A percentile compares a stretch with the other conserved stretches of the same genome.
phyloP scores from a whole-genome alignment of 495 filamentous ascomycete genomes.

The Neurospora intermedia region DNA sequence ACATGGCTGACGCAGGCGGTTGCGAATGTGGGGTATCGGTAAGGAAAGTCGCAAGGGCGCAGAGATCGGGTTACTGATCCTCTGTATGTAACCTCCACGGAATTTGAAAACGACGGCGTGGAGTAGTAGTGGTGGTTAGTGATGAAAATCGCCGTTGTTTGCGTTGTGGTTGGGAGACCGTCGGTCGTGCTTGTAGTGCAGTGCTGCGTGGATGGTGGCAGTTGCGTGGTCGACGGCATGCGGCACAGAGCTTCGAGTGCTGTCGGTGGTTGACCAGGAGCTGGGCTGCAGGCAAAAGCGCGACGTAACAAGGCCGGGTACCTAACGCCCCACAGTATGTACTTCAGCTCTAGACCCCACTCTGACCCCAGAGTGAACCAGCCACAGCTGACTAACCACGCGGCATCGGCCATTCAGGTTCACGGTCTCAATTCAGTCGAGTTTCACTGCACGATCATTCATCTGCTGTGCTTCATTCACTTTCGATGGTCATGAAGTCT shows the following conservation, averaged over 20 bases:
- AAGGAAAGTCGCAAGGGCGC: not conserved
- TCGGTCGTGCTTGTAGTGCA: slow-evolving; percentile 12
- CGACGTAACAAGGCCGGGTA: slow-evolving; percentile 24
- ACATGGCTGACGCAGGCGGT: slow-evolving; percentile 17
- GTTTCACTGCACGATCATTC: not conserved
- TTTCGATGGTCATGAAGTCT: not conserved
- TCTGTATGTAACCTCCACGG: not conserved
- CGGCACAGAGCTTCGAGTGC: slow-evolving; percentile 16
- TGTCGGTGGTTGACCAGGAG: slow-evolving; percentile 5
- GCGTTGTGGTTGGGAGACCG: not conserved
- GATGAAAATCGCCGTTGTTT: not conserved
- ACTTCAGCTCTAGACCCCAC: slow-evolving; percentile 5
- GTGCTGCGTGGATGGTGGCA: slow-evolving; percentile 7
- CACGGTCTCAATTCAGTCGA: not conserved
- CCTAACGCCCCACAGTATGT: not conserved
- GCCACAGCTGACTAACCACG: slow-evolving; percentile 6
- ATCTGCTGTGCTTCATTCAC: not conserved
- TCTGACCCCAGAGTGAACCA: slow-evolving; percentile 3
- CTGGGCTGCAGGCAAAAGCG: slow-evolving; percentile 28
- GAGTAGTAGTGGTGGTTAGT: not conserved
- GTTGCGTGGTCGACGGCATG: not conserved
- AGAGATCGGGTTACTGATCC: not conserved
- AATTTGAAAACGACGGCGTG: not conserved
- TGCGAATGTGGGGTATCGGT: not conserved
- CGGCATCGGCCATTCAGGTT: not conserved